Base-by-base conservation (phyloP, 2,329 filamentous ascomycete species). In the Zasmidium angulare region DNA sequence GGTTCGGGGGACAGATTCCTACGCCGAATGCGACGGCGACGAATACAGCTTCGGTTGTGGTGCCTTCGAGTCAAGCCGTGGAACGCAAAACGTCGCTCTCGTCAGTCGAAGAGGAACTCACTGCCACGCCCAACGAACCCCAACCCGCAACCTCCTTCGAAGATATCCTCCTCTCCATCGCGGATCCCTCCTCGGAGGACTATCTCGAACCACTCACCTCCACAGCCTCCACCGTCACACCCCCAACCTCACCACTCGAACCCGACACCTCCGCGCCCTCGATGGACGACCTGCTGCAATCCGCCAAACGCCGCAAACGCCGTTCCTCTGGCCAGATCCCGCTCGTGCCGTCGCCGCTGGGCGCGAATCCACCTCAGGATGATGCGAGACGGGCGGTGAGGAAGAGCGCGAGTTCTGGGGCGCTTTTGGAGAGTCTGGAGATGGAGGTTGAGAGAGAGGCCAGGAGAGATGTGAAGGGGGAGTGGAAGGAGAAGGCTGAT, bases 241-340 rank as follows among this genome's bases (percentile, higher is more conserved):
- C 50, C 22, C 64, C 55, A 47, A 53, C 17, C 24, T 20, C 31
- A 20, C 17, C 53, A 17, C 10, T 55, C 0, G 63, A 64, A 50
- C 62, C 64, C 12, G 61, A 65, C 1, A 68, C 68, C 1, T 60
- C 59, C n/a, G 66, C 63, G n/a, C 63, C 68, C 1, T 64, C 63
- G 3, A 64, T 70, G 65, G 62, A 67, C 46, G 70, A 71, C 48
- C 50, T 72, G 1, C 56, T 71, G 3, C 65, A 65, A 20, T 67
- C 63, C 47, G 68, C 62, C 17, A 68, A 70, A 49, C 58, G 70
- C 2, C 58, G 70, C 1, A 72, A 71, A 52, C 63, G 68, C 3
- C 62, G 63, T 29, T 67, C 64, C 46, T 62, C 60, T 2, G 64
- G 65, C 20, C 55, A 62, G 2, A 47, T 64, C 2, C 68, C 56